Evolutionary conservation across 192 early-diverging fungal species (phyloP).

Genomic region (Rhizoclosmatium sp.): DNA sequence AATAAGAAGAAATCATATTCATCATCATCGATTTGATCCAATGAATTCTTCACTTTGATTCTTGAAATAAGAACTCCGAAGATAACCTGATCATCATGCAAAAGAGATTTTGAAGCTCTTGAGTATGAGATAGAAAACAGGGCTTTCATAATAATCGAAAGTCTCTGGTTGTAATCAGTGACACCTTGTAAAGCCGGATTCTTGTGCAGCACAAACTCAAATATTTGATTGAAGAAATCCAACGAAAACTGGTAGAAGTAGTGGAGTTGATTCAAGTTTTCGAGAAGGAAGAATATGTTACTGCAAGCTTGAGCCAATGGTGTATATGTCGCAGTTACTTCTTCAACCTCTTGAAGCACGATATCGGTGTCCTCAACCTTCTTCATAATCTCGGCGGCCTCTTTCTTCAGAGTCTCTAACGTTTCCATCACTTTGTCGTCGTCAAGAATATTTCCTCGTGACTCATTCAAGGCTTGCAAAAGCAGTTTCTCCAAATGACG

Average conservation of each 20-base stretch:
- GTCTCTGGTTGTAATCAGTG: conserved; percentile 71
- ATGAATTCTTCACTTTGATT: conserved; percentile 77
- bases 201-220: conserved; percentile 83
- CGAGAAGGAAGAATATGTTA: conserved; percentile 96
- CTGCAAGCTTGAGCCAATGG: conserved; percentile 92
- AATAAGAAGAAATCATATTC: conserved; percentile 78
- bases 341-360: conserved; percentile 95
- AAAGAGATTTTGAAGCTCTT: conserved; percentile 80
- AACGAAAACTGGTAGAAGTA: conserved; percentile 99
- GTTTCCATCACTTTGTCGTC: conserved; percentile 95
- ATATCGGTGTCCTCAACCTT: conserved; percentile 95
- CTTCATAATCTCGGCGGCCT: conserved; percentile 91
- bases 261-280: conserved; percentile 87
- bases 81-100: conserved; percentile 91
- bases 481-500: conserved; percentile 93
- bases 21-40: conserved; percentile 64
- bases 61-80: conserved; percentile 88
- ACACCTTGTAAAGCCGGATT: conserved; percentile 58
- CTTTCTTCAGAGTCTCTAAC: conserved; percentile 93
- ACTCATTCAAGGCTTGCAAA: conserved; percentile 90
- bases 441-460: conserved; percentile 97
- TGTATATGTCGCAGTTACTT: conserved; percentile 87
- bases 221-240: conserved; percentile 94
- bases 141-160: conserved; percentile 79
- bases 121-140: conserved; percentile 84